A percentile compares a stretch with the other conserved stretches of the same genome.
Evolutionary conservation across 306 rosid genomes (phyloP).

Genomic region (Cyamopsis tetragonoloba): DNA sequence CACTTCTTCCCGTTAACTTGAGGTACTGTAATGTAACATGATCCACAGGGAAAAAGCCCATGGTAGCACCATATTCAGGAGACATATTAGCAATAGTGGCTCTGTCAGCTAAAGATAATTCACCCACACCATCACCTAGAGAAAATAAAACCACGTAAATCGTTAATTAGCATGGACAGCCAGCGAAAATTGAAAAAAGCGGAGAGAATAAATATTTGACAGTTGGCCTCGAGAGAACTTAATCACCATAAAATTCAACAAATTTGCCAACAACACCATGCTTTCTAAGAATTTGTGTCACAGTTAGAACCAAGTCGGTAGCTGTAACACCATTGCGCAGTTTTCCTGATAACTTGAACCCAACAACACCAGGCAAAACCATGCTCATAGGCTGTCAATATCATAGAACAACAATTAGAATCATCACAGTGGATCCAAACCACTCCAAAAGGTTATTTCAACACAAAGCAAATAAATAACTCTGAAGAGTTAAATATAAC

Average conservation of each 20-base stretch:
- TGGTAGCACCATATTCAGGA: slow-evolving; percentile 99
- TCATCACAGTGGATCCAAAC: slow-evolving; percentile 1
- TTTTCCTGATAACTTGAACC: slow-evolving; percentile 84
- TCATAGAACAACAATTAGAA: slow-evolving; percentile 29
- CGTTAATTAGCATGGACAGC: slow-evolving; percentile 2
- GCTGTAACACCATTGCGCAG: slow-evolving; percentile 81
- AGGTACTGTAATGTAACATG: slow-evolving; percentile 93
- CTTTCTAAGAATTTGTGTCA: slow-evolving; percentile 88
- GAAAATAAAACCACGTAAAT: slow-evolving; percentile 32
- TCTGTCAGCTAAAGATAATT: slow-evolving; percentile 89
- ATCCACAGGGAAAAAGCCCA: slow-evolving; percentile 99
- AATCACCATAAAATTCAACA: slow-evolving; percentile 88
- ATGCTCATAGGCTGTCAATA: slow-evolving; percentile 83
- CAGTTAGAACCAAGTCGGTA: slow-evolving; percentile 89
- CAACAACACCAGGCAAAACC: slow-evolving; percentile 97
- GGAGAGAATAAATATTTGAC: background rate
- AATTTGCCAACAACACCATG: slow-evolving; percentile 96
- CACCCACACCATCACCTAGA: slow-evolving; percentile 90
- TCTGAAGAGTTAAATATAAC: slow-evolving; percentile 4
- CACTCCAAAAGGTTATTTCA: background rate
- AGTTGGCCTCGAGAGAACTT: background rate
- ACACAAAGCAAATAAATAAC: slow-evolving; percentile 16
- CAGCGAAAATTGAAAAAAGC: background rate
- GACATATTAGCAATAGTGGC: slow-evolving; percentile 99
- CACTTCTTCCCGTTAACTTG: slow-evolving; percentile 89